These are phyloP conservation scores for Aspergillus indologenus DNA, from an alignment of 495 filamentous ascomycete species.

Conservation along the genomic window DNA sequence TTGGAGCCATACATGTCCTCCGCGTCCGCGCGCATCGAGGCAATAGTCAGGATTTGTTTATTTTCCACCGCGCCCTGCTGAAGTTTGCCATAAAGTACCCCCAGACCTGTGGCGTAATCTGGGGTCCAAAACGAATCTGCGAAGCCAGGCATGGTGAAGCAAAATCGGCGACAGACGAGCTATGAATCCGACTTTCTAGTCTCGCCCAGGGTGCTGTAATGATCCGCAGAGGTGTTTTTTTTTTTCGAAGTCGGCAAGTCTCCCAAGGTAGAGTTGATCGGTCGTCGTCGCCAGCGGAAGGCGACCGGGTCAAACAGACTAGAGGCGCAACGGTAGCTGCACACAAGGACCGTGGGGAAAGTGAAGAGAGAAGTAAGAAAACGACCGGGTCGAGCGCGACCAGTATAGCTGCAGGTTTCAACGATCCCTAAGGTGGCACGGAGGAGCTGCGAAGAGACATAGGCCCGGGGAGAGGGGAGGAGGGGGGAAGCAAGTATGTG, in stretches of 20 bases:
- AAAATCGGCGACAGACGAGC: background rate
- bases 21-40: slow-evolving; percentile 91
- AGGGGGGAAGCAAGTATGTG: background rate
- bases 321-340: background rate
- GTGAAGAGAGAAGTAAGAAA: background rate
- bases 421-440: slow-evolving; percentile 1
- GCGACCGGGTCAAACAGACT: background rate
- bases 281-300: background rate
- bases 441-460: slow-evolving; percentile 6
- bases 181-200: background rate
- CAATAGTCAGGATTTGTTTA: slow-evolving; percentile 85
- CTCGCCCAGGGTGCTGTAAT: background rate
- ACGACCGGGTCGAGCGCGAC: background rate
- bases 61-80: slow-evolving; percentile 96
- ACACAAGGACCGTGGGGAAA: background rate
- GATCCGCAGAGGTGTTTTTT: background rate
- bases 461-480: background rate
- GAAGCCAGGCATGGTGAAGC: slow-evolving; percentile 71
- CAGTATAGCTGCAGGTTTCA: background rate
- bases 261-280: background rate
- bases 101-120: slow-evolving; percentile 90
- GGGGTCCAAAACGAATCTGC: slow-evolving; percentile 93
- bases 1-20: slow-evolving; percentile 84
- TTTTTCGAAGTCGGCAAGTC: background rate
- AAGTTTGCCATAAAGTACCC: slow-evolving; percentile 93